Conservation (phyloP, 345 rosid species). For the Balakata baccata region DNA sequence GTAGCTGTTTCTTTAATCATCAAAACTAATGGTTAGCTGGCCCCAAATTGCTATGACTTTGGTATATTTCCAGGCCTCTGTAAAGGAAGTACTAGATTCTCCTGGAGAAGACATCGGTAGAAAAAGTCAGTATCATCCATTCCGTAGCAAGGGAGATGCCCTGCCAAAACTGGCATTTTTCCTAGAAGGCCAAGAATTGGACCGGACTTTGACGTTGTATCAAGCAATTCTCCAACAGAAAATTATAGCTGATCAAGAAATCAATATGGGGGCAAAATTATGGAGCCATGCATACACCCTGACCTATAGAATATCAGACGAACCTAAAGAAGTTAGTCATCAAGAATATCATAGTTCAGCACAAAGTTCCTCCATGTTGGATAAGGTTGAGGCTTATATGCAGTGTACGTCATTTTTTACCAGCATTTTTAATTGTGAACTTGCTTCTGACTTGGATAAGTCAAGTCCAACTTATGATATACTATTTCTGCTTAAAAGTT, state of each 20-base stretch:
- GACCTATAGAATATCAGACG: slow-evolving; percentile 51
- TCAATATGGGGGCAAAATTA: slow-evolving; percentile 41
- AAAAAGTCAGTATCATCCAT: slow-evolving; percentile 27
- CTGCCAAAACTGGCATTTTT: slow-evolving; percentile 52
- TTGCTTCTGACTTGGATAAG: slow-evolving; percentile 50
- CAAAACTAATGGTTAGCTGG: background rate
- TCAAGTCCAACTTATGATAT: slow-evolving; percentile 58
- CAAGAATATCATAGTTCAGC: slow-evolving; percentile 22
- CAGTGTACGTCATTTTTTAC: slow-evolving; percentile 43
- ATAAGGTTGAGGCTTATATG: slow-evolving; percentile 24
- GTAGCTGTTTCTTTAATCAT: background rate
- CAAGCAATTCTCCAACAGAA: slow-evolving; percentile 76
- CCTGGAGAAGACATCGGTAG: slow-evolving; percentile 23
- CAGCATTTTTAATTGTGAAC: slow-evolving; percentile 48
- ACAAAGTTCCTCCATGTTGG: slow-evolving; percentile 19
- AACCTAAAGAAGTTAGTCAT: slow-evolving; percentile 30
- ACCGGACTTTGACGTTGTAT: slow-evolving; percentile 54
- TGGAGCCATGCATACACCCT: slow-evolving; percentile 62
- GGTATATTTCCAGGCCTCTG: slow-evolving; percentile 36
- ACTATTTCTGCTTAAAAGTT: slow-evolving; percentile 66
- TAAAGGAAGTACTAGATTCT: slow-evolving; percentile 26
- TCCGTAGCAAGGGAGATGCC: slow-evolving; percentile 32
- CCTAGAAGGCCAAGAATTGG: slow-evolving; percentile 62
- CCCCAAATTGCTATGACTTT: background rate
- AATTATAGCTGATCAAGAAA: slow-evolving; percentile 53